Evolutionary conservation across 345 rosid genomes (phyloP).

Genomic region (Mangifera indica): DNA sequence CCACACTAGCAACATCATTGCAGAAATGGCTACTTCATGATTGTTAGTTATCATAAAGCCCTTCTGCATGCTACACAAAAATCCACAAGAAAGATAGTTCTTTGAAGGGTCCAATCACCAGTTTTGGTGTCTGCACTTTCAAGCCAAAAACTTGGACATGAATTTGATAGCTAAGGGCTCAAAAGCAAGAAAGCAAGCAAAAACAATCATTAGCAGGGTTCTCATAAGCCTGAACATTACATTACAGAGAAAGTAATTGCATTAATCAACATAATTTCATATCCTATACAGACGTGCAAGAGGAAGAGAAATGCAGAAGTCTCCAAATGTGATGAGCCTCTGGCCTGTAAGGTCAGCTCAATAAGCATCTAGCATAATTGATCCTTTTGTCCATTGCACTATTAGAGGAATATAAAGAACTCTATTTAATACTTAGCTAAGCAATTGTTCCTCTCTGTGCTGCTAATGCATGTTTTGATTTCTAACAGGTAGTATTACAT

Average conservation of each 20-base stretch:
- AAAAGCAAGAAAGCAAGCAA: neutral
- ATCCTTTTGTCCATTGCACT: neutral
- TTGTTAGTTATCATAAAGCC: neutral
- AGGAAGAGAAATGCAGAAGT: neutral
- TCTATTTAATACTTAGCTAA: too few relatives aligned
- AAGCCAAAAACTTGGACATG: slow-evolving; percentile 2
- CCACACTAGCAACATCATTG: neutral
- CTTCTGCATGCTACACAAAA: neutral
- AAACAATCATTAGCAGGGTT: slow-evolving; percentile 1
- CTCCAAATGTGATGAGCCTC: neutral
- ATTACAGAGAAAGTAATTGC: neutral
- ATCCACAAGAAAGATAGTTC: too few relatives aligned
- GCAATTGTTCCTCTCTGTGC: neutral
- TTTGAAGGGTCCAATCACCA: neutral
- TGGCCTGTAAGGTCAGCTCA: neutral
- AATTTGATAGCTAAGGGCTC: neutral
- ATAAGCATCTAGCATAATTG: neutral
- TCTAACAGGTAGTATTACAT: neutral
- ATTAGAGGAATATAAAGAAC: too few relatives aligned
- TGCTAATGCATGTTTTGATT: neutral
- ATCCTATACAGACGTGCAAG: neutral
- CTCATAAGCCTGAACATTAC: neutral
- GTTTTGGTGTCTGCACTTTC: neutral
- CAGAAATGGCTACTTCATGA: slow-evolving; percentile 12
- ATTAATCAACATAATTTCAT: neutral